Evolutionary conservation across 495 filamentous ascomycete genomes (phyloP).

Genomic region (Rhizodiscina lignyota): DNA sequence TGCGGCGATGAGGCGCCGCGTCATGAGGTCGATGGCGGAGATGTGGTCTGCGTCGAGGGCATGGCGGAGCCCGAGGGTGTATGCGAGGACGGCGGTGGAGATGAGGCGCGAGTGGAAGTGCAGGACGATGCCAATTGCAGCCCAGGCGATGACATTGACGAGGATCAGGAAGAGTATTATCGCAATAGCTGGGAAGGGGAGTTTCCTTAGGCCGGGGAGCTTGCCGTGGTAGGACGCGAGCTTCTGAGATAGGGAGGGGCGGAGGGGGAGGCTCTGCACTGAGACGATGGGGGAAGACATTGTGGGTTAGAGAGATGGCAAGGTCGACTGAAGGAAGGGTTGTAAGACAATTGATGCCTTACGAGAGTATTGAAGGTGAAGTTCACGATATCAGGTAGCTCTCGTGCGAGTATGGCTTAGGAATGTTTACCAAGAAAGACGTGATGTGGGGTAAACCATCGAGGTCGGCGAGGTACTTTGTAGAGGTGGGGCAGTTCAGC

Average conservation of each 20-base stretch:
- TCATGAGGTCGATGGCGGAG: slow-evolving; percentile 91
- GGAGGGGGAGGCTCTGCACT: no score
- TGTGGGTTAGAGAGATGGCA: no score
- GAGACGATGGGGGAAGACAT: no score
- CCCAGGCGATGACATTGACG: slow-evolving; percentile 59
- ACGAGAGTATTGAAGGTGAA: no score
- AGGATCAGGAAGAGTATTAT: slow-evolving; percentile 49
- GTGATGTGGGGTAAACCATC: no score
- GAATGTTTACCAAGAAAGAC: no score
- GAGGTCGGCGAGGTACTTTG: no score
- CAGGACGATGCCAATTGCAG: slow-evolving; percentile 51
- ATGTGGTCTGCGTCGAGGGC: slow-evolving; percentile 96
- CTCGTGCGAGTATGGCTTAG: no score
- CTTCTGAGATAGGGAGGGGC: slow-evolving; percentile 11
- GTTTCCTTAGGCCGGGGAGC: slow-evolving; percentile 18
- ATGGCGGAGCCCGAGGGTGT: slow-evolving; percentile 82
- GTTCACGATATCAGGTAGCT: no score
- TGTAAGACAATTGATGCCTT: no score
- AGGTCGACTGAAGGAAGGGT: no score
- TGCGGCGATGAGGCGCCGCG: slow-evolving; percentile 70
- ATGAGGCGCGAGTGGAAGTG: slow-evolving; percentile 37
- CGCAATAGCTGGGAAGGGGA: slow-evolving; percentile 48
- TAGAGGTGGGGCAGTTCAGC: no score
- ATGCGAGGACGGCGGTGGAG: slow-evolving; percentile 66
- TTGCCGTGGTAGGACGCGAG: slow-evolving; percentile 18